A percentile compares a stretch with the other conserved stretches of the same genome.
Conservation (phyloP, 306 rosid genomes). For the Heteromeles arbutifolia region DNA sequence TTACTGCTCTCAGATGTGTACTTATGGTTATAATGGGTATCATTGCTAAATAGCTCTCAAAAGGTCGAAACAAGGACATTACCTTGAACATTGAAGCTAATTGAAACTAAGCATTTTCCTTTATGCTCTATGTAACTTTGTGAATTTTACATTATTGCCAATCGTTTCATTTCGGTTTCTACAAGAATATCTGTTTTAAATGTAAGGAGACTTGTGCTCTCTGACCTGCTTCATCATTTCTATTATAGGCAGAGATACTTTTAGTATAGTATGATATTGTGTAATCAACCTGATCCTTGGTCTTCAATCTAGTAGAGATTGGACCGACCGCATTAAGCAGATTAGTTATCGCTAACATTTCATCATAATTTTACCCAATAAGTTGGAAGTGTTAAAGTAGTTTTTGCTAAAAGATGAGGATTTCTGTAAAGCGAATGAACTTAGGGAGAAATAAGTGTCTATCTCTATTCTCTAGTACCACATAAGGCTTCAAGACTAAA, state of each 20-base stretch:
- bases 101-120: background rate
- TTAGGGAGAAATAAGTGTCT: background rate
- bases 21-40: background rate
- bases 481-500: background rate
- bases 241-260: background rate
- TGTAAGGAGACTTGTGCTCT: background rate
- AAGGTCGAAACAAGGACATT: background rate
- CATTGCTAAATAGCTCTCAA: background rate
- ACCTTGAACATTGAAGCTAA: background rate
- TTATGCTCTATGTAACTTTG: background rate
- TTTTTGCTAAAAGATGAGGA: background rate
- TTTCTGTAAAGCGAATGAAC: background rate
- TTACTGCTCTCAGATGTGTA: background rate
- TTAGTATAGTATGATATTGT: background rate
- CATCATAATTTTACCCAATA: background rate
- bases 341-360: background rate
- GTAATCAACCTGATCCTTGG: background rate
- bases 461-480: background rate
- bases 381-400: background rate
- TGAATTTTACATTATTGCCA: background rate
- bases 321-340: background rate
- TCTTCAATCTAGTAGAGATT: background rate
- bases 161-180: background rate
- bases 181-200: background rate
- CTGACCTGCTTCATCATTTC: background rate